These are phyloP conservation scores for Vitis amurensis DNA, from an alignment of 164 flowering plant species.

Conservation along the genomic window DNA sequence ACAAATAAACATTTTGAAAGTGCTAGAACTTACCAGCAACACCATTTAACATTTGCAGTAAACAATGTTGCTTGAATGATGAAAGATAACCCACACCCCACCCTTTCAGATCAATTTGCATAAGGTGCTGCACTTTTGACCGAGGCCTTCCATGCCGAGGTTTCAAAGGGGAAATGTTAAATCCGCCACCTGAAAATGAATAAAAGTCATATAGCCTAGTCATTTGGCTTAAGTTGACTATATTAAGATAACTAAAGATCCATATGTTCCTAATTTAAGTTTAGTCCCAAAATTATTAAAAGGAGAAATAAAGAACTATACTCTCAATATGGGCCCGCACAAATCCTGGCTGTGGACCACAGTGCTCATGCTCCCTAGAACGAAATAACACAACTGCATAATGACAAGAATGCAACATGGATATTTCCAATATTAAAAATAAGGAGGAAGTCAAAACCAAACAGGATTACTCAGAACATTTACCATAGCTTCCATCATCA, in stretches of 20 bases:
- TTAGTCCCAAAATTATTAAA: too few species aligned
- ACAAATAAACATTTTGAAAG: too few species aligned
- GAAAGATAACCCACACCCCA: constrained; percentile 66
- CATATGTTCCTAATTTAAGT: too few species aligned
- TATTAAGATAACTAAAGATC: too few species aligned
- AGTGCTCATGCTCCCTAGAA: constrained; percentile 63
- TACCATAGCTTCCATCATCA: constrained; percentile 81
- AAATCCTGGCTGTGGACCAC: constrained; percentile 75
- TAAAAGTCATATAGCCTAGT: not conserved
- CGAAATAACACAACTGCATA: constrained; percentile 69
- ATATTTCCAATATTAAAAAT: not conserved
- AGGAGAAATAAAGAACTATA: constrained; percentile 13
- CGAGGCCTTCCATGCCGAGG: constrained; percentile 61
- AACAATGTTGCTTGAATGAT: constrained; percentile 65
- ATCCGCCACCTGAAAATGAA: constrained; percentile 57
- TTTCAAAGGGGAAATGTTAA: constrained; percentile 60
- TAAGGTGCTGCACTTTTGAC: constrained; percentile 68
- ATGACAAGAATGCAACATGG: constrained; percentile 9
- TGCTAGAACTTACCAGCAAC: constrained; percentile 52
- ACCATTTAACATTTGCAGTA: constrained; percentile 64
- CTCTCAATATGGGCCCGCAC: constrained; percentile 70
- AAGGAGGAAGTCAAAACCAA: not conserved
- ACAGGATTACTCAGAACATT: not conserved
- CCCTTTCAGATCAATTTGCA: constrained; percentile 77
- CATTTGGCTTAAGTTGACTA: too few species aligned